Evolutionary conservation across 768 basidiomycete genomes (phyloP).

Genomic region (Mycena rosella): DNA sequence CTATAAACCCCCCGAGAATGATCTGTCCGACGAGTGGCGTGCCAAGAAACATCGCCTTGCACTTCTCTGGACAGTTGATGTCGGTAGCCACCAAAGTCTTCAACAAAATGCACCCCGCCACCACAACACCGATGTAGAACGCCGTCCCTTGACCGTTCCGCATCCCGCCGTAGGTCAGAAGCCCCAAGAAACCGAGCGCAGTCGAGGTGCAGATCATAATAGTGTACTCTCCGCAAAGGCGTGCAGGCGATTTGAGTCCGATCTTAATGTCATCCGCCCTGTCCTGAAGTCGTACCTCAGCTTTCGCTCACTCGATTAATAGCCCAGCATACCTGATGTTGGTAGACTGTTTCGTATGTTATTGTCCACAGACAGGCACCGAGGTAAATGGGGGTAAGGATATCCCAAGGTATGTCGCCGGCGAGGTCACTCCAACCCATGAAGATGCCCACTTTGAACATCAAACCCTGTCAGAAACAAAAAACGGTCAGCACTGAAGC

Average conservation of each 20-base stretch:
- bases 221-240: slow-evolving; percentile 62
- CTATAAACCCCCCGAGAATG: slow-evolving; percentile 14
- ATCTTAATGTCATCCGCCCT: slow-evolving; percentile 62
- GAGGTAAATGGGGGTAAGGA: slow-evolving; percentile 43
- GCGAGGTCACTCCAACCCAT: slow-evolving; percentile 49
- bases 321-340: slow-evolving; percentile 42
- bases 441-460: slow-evolving; percentile 48
- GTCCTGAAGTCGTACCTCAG: slow-evolving; percentile 6
- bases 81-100: slow-evolving; percentile 34
- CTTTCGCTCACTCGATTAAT: not conserved
- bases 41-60: slow-evolving; percentile 40
- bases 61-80: slow-evolving; percentile 42
- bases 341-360: slow-evolving; percentile 49
- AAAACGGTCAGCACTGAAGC: slow-evolving; percentile 3
- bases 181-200: slow-evolving; percentile 50
- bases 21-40: slow-evolving; percentile 43
- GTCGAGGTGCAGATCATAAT: slow-evolving; percentile 61
- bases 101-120: slow-evolving; percentile 36
- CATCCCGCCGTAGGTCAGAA: slow-evolving; percentile 59
- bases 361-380: slow-evolving; percentile 46
- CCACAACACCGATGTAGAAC: slow-evolving; percentile 44
- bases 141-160: slow-evolving; percentile 56
- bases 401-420: slow-evolving; percentile 40
- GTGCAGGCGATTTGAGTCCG: slow-evolving; percentile 72
- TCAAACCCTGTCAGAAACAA: slow-evolving; percentile 40